These are phyloP conservation scores for Rhododendron henanense DNA, from an alignment of 148 eudicot genomes.

Conservation along the genomic window DNA sequence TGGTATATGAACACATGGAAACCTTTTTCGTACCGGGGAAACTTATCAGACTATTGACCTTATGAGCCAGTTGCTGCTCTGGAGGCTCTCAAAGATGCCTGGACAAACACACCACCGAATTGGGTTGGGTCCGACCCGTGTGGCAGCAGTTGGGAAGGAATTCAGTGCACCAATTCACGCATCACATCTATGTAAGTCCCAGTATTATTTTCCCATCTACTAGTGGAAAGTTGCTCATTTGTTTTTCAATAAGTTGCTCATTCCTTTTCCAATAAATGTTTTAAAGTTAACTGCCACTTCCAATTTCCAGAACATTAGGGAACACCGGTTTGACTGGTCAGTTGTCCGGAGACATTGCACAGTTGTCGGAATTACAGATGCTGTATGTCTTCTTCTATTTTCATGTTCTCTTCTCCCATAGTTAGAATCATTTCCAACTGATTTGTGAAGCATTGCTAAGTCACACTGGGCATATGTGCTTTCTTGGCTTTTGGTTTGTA, in stretches of 20 bases:
- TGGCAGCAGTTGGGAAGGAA: constrained; percentile 59
- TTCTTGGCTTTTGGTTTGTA: not conserved
- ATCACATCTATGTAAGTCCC: constrained; percentile 51
- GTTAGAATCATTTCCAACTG: not conserved
- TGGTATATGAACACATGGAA: not conserved
- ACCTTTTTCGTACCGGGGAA: not conserved
- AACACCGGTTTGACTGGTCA: constrained; percentile 52
- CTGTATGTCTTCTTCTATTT: constrained; percentile 41
- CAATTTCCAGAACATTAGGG: constrained; percentile 46
- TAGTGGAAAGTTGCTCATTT: not conserved
- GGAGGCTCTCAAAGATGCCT: constrained; percentile 28
- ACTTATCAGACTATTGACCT: not conserved
- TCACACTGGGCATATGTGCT: not conserved
- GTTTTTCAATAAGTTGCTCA: not conserved
- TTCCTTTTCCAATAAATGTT: not conserved
- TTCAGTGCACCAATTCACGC: constrained; percentile 46
- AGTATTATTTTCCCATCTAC: not conserved
- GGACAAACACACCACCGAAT: constrained; percentile 56
- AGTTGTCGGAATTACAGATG: constrained; percentile 47
- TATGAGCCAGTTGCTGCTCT: constrained; percentile 40
- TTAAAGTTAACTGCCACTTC: not conserved
- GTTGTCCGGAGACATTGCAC: constrained; percentile 54
- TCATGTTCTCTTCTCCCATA: not conserved
- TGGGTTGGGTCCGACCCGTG: constrained; percentile 70
- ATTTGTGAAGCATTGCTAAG: not conserved